Conservation (phyloP, 164 flowering plant genomes). For the Taxillus chinensis region DNA sequence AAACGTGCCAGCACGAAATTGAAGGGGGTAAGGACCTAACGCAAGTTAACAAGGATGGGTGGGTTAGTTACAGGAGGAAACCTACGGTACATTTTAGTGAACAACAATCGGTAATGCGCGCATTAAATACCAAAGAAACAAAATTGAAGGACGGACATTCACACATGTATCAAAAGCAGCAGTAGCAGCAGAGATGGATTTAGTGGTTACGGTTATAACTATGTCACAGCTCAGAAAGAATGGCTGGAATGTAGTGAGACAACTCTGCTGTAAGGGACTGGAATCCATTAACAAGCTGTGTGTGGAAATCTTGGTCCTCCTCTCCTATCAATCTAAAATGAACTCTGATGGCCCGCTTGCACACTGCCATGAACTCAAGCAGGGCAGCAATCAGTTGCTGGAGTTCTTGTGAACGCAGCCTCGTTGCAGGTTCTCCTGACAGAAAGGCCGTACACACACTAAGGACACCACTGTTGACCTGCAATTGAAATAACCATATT, state of each 20-base stretch:
- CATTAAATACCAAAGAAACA: too few relatives aligned
- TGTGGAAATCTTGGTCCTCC: slow-evolving; percentile 98
- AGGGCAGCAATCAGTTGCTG: slow-evolving; percentile 99
- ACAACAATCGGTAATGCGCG: too few relatives aligned
- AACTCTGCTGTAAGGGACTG: slow-evolving; percentile 96
- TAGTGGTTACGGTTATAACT: too few relatives aligned
- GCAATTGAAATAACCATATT: slow-evolving; percentile 9
- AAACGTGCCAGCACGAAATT: too few relatives aligned
- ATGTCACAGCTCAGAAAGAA: slow-evolving; percentile 67
- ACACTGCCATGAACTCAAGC: slow-evolving; percentile 97
- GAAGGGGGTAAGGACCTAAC: too few relatives aligned
- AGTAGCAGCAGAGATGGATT: too few relatives aligned
- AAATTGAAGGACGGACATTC: too few relatives aligned
- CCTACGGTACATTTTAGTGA: too few relatives aligned
- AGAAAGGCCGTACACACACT: slow-evolving; percentile 97
- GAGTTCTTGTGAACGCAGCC: slow-evolving; percentile 88
- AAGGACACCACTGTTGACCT: slow-evolving; percentile 97
- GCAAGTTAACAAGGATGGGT: too few relatives aligned
- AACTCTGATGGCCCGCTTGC: slow-evolving; percentile 94
- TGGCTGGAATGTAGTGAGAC: slow-evolving; percentile 97
- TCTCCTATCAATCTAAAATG: slow-evolving; percentile 94
- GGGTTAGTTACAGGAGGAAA: too few relatives aligned
- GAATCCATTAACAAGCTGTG: slow-evolving; percentile 96
- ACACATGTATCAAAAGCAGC: too few relatives aligned
- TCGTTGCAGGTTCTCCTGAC: slow-evolving; percentile 97